Evolutionary conservation across 1,284 basidiomycete genomes (phyloP).

Genomic region (Singerocomus rubriflavus): DNA sequence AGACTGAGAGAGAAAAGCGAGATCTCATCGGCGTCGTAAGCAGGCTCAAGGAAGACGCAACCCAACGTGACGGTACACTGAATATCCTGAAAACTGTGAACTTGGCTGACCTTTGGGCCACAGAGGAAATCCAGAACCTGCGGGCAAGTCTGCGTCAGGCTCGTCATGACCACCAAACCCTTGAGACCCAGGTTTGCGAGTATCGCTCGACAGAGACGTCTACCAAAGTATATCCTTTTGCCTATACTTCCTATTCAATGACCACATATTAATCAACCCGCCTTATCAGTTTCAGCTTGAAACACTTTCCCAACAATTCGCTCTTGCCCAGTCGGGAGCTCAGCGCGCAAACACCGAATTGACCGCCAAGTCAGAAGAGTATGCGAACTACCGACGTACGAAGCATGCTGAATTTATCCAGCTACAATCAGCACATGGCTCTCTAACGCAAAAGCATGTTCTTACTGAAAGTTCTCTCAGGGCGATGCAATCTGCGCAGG

Average conservation of each 20-base stretch:
- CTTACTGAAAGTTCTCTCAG: conserved; percentile 64
- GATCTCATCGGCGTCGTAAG: conserved; percentile 73
- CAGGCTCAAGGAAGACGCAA: conserved; percentile 65
- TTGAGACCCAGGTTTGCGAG: conserved; percentile 68
- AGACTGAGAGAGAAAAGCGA: conserved; percentile 76
- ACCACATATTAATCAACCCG: background rate
- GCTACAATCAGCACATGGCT: conserved; percentile 71
- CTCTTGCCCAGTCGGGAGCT: conserved; percentile 67
- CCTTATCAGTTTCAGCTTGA: conserved; percentile 70
- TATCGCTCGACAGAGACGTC: conserved; percentile 67
- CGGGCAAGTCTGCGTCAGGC: conserved; percentile 68
- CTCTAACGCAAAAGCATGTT: conserved; percentile 59
- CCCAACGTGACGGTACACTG: conserved; percentile 61
- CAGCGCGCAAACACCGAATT: conserved; percentile 66
- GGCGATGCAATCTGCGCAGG: conserved; percentile 66
- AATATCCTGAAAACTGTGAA: background rate
- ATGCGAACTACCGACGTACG: conserved; percentile 64
- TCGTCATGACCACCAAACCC: conserved; percentile 63
- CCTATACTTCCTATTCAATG: background rate
- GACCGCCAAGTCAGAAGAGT: conserved; percentile 65
- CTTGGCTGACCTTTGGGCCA: conserved; percentile 11
- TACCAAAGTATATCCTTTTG: conserved; percentile 47
- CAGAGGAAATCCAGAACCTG: conserved; percentile 69
- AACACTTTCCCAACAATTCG: conserved; percentile 73
- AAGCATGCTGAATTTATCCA: conserved; percentile 74